Percentiles rank a stretch among this genome's conserved stretches.
phyloP scores from a whole-genome alignment of 2,329 filamentous ascomycete genomes.

The Aspergillus viridinutans region DNA sequence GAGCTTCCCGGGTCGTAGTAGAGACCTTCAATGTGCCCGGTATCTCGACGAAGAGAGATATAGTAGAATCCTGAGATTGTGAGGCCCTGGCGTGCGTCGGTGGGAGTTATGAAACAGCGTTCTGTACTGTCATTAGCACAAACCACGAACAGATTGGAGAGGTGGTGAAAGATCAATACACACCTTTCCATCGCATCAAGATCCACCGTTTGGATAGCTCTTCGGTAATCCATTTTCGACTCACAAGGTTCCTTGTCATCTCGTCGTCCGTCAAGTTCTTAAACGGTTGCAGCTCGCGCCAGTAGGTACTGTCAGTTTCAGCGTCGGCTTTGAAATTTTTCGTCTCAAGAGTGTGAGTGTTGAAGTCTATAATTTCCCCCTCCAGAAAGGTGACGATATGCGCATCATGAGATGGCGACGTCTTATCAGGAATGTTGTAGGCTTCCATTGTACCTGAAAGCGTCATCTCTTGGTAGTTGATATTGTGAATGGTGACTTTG shows the following conservation, averaged over 20 bases:
- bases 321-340: slow-evolving; percentile 45
- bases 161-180: slow-evolving; percentile 5
- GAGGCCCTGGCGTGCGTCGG: slow-evolving; percentile 43
- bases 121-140: slow-evolving; percentile 28
- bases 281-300: slow-evolving; percentile 47
- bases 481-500: slow-evolving; percentile 60
- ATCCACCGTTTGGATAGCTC: slow-evolving; percentile 43
- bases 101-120: slow-evolving; percentile 47
- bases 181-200: slow-evolving; percentile 51
- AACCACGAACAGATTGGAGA: neutral
- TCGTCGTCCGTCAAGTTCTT: slow-evolving; percentile 42
- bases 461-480: slow-evolving; percentile 59
- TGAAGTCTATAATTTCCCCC: slow-evolving; percentile 66
- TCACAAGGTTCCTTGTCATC: slow-evolving; percentile 42
- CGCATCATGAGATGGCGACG: slow-evolving; percentile 37
- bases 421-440: slow-evolving; percentile 59
- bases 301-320: slow-evolving; percentile 46
- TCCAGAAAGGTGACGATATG: slow-evolving; percentile 64
- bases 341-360: slow-evolving; percentile 45
- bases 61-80: slow-evolving; percentile 52
- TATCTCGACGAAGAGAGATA: slow-evolving; percentile 43
- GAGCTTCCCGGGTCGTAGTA: slow-evolving; percentile 49
- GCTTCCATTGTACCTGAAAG: slow-evolving; percentile 67
- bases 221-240: slow-evolving; percentile 42
- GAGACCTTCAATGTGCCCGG: slow-evolving; percentile 45